These are phyloP conservation scores for Kluyveromyces lactis DNA, from an alignment of 805 yeast species.

Conservation along the genomic window DNA sequence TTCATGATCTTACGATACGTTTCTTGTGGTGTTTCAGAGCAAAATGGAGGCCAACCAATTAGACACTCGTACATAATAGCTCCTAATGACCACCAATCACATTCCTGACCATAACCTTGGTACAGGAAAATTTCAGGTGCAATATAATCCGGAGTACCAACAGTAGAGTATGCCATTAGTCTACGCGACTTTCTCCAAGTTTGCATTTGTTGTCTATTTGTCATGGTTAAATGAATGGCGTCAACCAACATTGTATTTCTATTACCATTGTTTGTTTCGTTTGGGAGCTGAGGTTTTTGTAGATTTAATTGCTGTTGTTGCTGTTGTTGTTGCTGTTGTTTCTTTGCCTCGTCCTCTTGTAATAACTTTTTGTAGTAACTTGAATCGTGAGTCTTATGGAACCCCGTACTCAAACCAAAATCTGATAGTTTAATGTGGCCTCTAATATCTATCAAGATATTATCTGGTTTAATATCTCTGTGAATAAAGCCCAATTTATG, in stretches of 20 bases:
- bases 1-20: constrained; percentile 85
- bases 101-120: constrained; percentile 93
- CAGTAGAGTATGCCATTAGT: constrained; percentile 92
- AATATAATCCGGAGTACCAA: constrained; percentile 93
- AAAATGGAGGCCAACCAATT: constrained; percentile 96
- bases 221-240: constrained; percentile 90
- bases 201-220: constrained; percentile 89
- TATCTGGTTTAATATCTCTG: constrained; percentile 96
- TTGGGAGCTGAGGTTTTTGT: constrained; percentile 29
- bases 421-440: constrained; percentile 79
- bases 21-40: constrained; percentile 90
- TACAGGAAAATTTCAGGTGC: constrained; percentile 91
- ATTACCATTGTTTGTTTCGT: constrained; percentile 27
- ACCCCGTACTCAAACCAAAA: constrained; percentile 85
- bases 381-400: constrained; percentile 87
- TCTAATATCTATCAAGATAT: constrained; percentile 75
- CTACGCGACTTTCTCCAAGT: constrained; percentile 92
- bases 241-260: constrained; percentile 85
- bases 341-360: constrained; percentile 46
- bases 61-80: constrained; percentile 95
- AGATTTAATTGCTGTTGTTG: constrained; percentile 22
- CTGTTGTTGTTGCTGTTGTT: too few relatives aligned
- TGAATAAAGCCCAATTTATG: constrained; percentile 92
- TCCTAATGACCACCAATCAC: constrained; percentile 98
- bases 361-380: constrained; percentile 75